Base-by-base conservation (phyloP, 2,329 filamentous ascomycete genomes). In the Phialocephala sp. region DNA sequence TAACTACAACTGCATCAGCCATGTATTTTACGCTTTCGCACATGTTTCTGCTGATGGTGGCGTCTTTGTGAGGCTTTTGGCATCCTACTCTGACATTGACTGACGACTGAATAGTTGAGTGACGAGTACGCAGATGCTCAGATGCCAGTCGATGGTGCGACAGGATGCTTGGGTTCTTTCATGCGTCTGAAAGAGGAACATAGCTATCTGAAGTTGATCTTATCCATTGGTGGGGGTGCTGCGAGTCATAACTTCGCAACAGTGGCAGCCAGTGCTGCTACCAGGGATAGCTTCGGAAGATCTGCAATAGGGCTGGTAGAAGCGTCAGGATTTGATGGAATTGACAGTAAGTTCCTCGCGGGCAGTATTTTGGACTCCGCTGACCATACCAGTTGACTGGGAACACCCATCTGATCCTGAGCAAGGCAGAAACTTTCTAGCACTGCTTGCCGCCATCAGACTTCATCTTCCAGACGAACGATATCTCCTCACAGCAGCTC, bases 1-100 rank as follows among this genome's bases (percentile, higher is more conserved):
- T 74, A 91, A 91, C 76, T 87, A 92, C 76, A 87, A 87, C 70
- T 91, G 90, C 73, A 88, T 94, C 73, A 93, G 90, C 71, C 90
- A 93, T 74, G 87, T 94, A 32, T 94, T 93, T 78, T 94, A 94
- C 76, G 91, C 91, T 14, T 94, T 92, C 84, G 91, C 91, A 65
- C 91, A 85, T 78, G 86, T 94, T 52, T 87, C 87, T 68, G 79
- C 84, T 59, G 90, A 93, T 75, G 91, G 92, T 59, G 87, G 86
- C 61, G 87, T 94, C 68, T 91, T 91, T 82, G 91, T 94, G 79
- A 81, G 87, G 83, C 37, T 22, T 12, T 67, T 63, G 20, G 2
- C 12, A 20, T 4, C 32, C 15, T 8, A 54, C 22, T 43, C 56
- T 8, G 68, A 59, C 20, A 39, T 18, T 11, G 45, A 59, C 69